Evolutionary conservation across 78 protist genomes (phyloP).

Genomic region (slime mould (Dictyostelium discoideum)): DNA sequence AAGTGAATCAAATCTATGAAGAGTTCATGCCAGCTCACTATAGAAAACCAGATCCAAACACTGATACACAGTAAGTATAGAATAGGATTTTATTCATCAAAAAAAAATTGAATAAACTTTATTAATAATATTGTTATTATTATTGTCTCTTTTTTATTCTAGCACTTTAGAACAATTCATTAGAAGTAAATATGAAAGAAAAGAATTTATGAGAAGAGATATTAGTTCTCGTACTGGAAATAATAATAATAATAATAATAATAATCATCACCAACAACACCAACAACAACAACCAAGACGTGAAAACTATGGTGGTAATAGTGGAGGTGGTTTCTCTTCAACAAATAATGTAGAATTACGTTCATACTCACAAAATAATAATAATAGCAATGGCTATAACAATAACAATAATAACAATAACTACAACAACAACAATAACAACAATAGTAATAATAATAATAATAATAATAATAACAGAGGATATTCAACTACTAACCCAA

Average conservation of each 20-base stretch:
- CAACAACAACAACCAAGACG: neutral
- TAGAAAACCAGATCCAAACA: conserved; percentile 62
- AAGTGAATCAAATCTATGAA: conserved; percentile 64
- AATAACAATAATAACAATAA: neutral
- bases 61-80: conserved; percentile 57
- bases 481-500: neutral
- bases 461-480: conserved; percentile 1
- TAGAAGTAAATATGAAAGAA: conserved; percentile 81
- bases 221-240: neutral
- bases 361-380: neutral
- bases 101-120: too few relatives aligned
- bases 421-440: neutral
- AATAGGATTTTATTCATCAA: neutral
- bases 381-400: neutral
- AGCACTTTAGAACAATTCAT: conserved; percentile 70
- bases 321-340: neutral
- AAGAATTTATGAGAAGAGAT: conserved; percentile 40
- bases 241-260: neutral
- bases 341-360: neutral
- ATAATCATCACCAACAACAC: neutral
- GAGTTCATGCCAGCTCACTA: conserved; percentile 40
- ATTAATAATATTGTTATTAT: neutral
- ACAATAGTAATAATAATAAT: neutral
- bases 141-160: neutral
- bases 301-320: neutral